Evolutionary conservation across 441 rosid species (phyloP), one percentile per base, ranked within the genome.

Genomic region (Omphalea diandra): DNA sequence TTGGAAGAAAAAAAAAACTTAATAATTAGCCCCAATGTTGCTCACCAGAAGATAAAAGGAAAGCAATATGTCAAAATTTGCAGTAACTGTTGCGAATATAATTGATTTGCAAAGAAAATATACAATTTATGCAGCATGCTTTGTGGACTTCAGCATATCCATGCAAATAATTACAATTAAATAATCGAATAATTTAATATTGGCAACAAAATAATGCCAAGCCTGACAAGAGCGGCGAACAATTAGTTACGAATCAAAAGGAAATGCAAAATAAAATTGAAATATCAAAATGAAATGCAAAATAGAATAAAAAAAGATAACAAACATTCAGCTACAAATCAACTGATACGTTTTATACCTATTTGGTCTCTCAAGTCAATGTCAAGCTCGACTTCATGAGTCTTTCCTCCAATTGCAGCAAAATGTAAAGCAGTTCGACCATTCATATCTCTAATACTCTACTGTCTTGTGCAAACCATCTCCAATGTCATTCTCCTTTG

Each of bases 381-480:
- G 38, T 67, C 72, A 7, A 67, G 15, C 43, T 67, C 49, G 2
- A 53, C 22, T 4, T 67, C 53, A 18, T 36, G 54, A 58, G 61
- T 50, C 7, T 22, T 49, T 38, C 76, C 76, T 29, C 43, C 17
- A 1, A 32, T 18, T 10, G 76, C 72, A 7, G 68, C 76, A 38
- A 35, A 11, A 61, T 73, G 76, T 18, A 67, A 59, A 29, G 54
- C 72, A 26, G 53, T 58, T 6, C 38, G 52, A 14, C 76, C 76
- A 15, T 50, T 24, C 7, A 0, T 3, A 41, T 55, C 71, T 53
- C 12, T 26, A 31, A 68, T 26, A 26, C 24, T 40, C 35, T 15
- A 26, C 15, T 32, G 61, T 17, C 24, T 67, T n/a, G 35, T 24
- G 1, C 3, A 59, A 59, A 35, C 41, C 38, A 10, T 18, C 12